phyloP scores from a whole-genome alignment of 2,329 filamentous ascomycete species.

The Graphilbum fragrans region DNA sequence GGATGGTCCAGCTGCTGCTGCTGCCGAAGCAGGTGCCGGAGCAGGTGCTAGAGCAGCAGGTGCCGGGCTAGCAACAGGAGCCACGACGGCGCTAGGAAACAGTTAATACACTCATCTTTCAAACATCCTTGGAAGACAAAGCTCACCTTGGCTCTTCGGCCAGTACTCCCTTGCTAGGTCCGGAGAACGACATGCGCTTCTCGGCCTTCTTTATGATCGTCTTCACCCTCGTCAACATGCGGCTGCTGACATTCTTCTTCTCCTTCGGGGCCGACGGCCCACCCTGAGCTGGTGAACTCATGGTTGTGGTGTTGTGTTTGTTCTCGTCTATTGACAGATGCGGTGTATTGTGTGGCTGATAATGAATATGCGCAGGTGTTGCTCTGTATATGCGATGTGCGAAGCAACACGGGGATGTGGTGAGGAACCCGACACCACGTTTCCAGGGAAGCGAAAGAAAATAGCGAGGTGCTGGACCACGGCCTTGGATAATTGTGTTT shows the following conservation, averaged over 20 bases:
- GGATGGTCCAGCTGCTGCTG: background rate
- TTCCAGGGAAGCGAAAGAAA: too few species aligned
- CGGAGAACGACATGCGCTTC: slow-evolving; percentile 13
- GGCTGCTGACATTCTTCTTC: slow-evolving; percentile 35
- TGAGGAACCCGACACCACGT: too few species aligned
- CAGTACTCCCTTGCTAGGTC: slow-evolving; percentile 4
- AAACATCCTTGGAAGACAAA: background rate
- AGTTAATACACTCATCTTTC: too few species aligned
- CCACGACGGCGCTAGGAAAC: too few species aligned
- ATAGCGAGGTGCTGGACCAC: too few species aligned
- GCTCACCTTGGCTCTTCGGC: slow-evolving; percentile 7
- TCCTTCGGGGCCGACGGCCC: slow-evolving; percentile 24
- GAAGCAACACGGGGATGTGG: too few species aligned
- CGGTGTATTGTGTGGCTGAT: too few species aligned
- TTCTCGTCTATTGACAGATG: too few species aligned
- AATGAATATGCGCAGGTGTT: too few species aligned
- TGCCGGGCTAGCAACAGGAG: too few species aligned
- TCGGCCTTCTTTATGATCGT: slow-evolving; percentile 35
- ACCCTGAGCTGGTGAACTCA: slow-evolving; percentile 30
- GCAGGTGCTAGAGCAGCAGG: background rate
- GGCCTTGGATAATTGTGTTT: too few species aligned
- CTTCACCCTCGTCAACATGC: slow-evolving; percentile 35
- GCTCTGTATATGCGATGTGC: too few species aligned
- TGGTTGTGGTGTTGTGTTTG: slow-evolving; percentile 14
- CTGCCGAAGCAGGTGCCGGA: background rate